Conservation (phyloP, 2,329 filamentous ascomycete genomes). For the Fusarium paranaense region DNA sequence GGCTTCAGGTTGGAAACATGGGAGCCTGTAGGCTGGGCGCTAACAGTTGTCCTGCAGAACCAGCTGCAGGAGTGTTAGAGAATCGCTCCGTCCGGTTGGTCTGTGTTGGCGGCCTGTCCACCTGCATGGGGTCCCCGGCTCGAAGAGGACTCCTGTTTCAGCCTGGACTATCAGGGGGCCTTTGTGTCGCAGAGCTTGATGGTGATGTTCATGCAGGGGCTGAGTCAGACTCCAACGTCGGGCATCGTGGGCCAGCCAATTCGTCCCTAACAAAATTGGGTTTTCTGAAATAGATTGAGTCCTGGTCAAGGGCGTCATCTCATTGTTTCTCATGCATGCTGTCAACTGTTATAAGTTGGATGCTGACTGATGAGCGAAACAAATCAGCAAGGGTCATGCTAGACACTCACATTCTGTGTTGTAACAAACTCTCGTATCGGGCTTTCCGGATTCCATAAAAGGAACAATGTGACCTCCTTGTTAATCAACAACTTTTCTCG, state of each 20-base stretch:
- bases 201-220: conserved; percentile 29
- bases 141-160: conserved; percentile 33
- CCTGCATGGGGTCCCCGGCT: conserved; percentile 25
- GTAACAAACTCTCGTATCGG: neutral
- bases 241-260: neutral
- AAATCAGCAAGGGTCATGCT: neutral
- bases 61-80: conserved; percentile 26
- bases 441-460: neutral
- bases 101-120: conserved; percentile 1
- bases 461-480: neutral
- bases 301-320: conserved; percentile 10
- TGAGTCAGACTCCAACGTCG: conserved; percentile 1
- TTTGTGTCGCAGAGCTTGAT: conserved; percentile 30
- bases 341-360: neutral
- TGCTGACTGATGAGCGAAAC: neutral
- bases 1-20: conserved; percentile 17
- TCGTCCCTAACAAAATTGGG: neutral
- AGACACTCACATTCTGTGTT: neutral
- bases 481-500: neutral
- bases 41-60: conserved; percentile 24
- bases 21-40: conserved; percentile 14
- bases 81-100: conserved; percentile 2
- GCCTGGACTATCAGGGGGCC: conserved; percentile 4
- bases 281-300: conserved; percentile 29
- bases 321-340: conserved; percentile 14